A percentile compares a stretch with the other conserved stretches of the same genome.
Evolutionary conservation across 257 asterid species (phyloP).

Genomic region (Avicennia marina): DNA sequence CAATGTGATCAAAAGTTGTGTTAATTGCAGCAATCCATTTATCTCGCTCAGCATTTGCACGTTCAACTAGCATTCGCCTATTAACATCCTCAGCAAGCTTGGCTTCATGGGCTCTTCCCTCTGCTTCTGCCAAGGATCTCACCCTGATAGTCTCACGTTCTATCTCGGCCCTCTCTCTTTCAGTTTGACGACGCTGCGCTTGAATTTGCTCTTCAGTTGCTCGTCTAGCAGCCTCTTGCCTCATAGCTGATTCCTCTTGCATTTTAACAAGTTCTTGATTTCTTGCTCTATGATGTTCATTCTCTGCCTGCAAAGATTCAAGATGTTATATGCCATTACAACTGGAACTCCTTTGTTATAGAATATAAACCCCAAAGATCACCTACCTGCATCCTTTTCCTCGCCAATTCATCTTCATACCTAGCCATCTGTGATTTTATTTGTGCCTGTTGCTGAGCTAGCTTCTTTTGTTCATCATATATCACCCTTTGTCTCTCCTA

Average conservation of each 20-base stretch:
- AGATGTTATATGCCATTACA: conserved; percentile 8
- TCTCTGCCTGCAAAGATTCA: conserved; percentile 60
- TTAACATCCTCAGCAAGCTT: conserved; percentile 91
- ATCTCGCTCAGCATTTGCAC: conserved; percentile 94
- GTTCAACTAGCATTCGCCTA: conserved; percentile 65
- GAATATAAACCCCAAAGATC: conserved; percentile 12
- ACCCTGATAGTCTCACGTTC: conserved; percentile 85
- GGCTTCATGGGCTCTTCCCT: conserved; percentile 93
- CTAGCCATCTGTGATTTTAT: conserved; percentile 81
- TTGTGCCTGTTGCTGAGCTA: conserved; percentile 83
- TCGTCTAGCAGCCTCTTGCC: conserved; percentile 90
- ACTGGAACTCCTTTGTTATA: background rate
- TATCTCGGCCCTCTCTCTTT: conserved; percentile 75
- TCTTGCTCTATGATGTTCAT: conserved; percentile 80
- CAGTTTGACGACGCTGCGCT: conserved; percentile 89
- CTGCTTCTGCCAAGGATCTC: conserved; percentile 85
- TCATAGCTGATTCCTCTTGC: conserved; percentile 93
- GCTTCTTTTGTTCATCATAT: conserved; percentile 78
- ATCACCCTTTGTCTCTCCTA: conserved; percentile 82
- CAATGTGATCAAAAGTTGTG: conserved; percentile 89
- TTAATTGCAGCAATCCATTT: conserved; percentile 94
- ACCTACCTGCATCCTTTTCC: conserved; percentile 90
- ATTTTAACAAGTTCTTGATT: conserved; percentile 88
- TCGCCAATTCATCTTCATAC: conserved; percentile 87
- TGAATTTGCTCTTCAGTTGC: conserved; percentile 97